These are phyloP conservation scores for Rosa lucieae DNA, from an alignment of 306 rosid species.

Conservation along the genomic window DNA sequence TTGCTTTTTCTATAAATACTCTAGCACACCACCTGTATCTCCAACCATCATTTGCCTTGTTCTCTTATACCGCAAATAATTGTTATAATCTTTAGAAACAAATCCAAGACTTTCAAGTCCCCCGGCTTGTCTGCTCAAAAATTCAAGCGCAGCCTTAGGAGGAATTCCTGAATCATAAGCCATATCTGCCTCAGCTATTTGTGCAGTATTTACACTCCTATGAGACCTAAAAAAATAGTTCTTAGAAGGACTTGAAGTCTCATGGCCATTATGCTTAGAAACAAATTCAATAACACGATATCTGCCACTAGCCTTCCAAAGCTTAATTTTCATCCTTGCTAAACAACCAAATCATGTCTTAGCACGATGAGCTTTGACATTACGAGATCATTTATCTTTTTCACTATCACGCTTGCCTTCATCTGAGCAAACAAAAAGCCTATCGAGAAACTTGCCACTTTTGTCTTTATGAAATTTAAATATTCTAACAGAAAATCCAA, in stretches of 20 bases:
- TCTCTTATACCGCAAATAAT: background rate
- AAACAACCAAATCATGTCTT: background rate
- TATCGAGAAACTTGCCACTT: background rate
- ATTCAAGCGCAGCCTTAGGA: background rate
- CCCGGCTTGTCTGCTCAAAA: background rate
- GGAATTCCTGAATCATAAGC: background rate
- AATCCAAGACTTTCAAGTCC: background rate
- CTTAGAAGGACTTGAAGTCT: no score
- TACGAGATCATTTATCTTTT: background rate
- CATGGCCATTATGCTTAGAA: no score
- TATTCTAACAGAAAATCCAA: background rate
- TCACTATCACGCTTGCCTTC: background rate
- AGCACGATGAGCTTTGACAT: background rate
- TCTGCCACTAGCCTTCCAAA: background rate
- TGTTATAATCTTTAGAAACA: background rate
- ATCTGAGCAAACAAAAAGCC: slow-evolving; percentile 3
- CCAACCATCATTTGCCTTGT: background rate
- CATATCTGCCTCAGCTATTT: background rate
- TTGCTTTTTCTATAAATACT: background rate
- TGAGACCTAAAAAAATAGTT: background rate
- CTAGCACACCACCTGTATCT: background rate
- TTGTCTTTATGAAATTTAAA: background rate
- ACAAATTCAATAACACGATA: background rate
- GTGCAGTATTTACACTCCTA: background rate
- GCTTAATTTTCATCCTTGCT: background rate